Evolutionary conservation across 2,329 filamentous ascomycete genomes (phyloP), one percentile per base, ranked within the genome.

Genomic region (Diaporthe batatas): DNA sequence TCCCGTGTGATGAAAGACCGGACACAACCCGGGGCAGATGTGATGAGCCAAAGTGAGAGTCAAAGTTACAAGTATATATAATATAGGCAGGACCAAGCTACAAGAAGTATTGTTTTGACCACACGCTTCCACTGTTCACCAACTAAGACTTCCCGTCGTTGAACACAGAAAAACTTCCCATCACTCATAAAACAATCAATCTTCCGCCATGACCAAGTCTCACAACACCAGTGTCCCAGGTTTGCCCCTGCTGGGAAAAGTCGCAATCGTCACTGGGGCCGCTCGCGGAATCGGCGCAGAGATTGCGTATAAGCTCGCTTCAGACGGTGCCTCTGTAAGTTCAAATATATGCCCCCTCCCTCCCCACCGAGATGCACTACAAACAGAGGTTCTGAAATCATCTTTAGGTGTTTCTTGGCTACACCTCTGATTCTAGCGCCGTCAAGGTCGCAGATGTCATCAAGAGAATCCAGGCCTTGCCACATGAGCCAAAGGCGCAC

Each of bases 381-480:
- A 23, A 34, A 18, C 7, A 25, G 34, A 42, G 8, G 25, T 42
- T 25, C 34, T 59, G 6, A 59, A 14, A 34, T 18, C 23, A 21
- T 39, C 11, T 70, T 70, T 42, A 81, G 79, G 76, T 81, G 7
- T 87, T 90, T 11, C 80, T 93, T 25, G 90, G 90, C 1, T 92
- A 92, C 77, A 87, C 92, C 74, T 91, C 91, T 1, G 86, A 91
- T 36, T 82, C 90, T 12, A 91, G 91, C n/a, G 88, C 88, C 0
- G 81, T 88, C 4, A 91, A 88, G 75, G 80, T 91, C n/a, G 85
- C 88, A 74, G 88, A 91, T 77, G 80, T 92, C 23, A 84, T 88
- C 75, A 84, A 84, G 70, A 91, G 90, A 76, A 90, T 92, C 76
- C 83, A 88, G 75, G 85, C 88, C 0, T 81, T 92, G 12, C 77